Evolutionary conservation across 2,329 filamentous ascomycete genomes (phyloP).

Genomic region (Venturia carpophila): DNA sequence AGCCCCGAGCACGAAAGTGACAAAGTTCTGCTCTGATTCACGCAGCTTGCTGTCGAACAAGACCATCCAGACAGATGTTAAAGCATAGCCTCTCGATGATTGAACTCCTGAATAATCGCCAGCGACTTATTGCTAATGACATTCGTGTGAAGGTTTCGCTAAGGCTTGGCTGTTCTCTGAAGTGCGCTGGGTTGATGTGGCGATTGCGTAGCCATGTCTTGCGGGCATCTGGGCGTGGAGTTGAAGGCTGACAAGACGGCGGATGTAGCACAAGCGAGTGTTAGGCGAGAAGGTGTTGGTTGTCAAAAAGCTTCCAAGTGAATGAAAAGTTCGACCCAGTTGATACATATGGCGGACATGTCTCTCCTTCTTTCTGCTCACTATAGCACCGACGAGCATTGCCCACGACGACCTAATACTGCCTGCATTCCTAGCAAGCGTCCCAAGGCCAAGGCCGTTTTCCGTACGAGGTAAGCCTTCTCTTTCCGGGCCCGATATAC

Average conservation of each 20-base stretch:
- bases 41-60: no score
- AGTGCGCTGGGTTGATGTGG: background rate
- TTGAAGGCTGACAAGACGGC: background rate
- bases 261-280: constrained; percentile 1
- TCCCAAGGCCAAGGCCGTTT: background rate
- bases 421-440: background rate
- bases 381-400: no score
- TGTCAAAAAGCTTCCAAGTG: background rate
- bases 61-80: no score
- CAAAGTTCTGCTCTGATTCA: no score
- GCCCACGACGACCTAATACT: no score
- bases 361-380: background rate
- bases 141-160: no score
- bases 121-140: no score
- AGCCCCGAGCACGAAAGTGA: no score
- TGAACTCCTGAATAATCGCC: no score
- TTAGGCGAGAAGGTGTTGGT: background rate
- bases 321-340: background rate
- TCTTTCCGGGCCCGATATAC: no score
- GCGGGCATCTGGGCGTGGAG: background rate
- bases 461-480: background rate
- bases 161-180: background rate
- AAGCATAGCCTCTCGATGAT: no score
- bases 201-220: background rate
- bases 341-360: background rate